Evolutionary conservation across 345 rosid species (phyloP), one percentile per base, ranked within the genome.

Genomic region (Camelina laxa): DNA sequence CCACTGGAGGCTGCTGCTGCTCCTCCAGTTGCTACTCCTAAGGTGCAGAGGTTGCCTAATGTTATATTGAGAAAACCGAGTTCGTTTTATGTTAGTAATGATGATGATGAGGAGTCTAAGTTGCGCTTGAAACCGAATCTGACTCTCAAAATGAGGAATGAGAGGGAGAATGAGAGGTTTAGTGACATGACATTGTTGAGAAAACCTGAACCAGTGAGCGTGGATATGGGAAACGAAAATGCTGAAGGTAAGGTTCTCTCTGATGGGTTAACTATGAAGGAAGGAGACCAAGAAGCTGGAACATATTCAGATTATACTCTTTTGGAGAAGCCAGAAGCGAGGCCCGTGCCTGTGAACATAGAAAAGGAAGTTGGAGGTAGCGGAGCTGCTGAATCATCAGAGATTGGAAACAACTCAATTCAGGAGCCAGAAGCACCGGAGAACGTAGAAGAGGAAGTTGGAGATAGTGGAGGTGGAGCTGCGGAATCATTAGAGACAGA

Each of bases 51-150:
- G 58, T 78, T 90, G 70, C 97, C 97, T 44, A 86, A 92, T 85
- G 96, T 92, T 79, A 85, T 89, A 58, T 80, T 95, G 86, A 87
- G 97, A 75, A 95, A 87, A 82, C 97, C 96, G 6, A 70, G 80
- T 50, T 15, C 86, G 27, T 82, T 78, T 70, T 86, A 86, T 53
- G 87, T 73, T 73, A 89, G 77, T 73, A 91, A 80, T 42, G 85
- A 76, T 11, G 82, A 82, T 51, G 88, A 86, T 62, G 85, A 75
- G 69, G 87, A 83, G 31, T 85, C 92, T 22, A 87, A 80, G 79
- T 73, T 87, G 80, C 84, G 82, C 56, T 82, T 90, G 67, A 82
- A 80, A 66, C 85, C 88, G 12, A 95, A 88, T 81, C 83, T 92
- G 81, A 89, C 92, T 9, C 44, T 88, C 75, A 85, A 76, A 74